Evolutionary conservation across 139 green algal genomes (phyloP).

Genomic region (Desmodesmus armatus): DNA sequence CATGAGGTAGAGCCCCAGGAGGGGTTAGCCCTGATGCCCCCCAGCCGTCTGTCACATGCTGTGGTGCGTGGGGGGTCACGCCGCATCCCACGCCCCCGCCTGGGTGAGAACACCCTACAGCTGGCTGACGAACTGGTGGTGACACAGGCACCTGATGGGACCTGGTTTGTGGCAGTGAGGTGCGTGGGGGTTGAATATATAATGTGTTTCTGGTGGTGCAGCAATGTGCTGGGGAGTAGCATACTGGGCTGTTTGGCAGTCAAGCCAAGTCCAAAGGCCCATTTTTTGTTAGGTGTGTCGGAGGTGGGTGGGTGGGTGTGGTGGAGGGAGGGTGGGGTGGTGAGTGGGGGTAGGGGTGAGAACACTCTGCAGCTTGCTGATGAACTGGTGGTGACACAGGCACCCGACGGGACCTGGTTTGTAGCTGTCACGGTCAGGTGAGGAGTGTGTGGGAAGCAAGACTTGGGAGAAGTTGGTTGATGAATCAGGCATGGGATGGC

Average conservation of each 20-base stretch:
- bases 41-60: constrained; percentile 43
- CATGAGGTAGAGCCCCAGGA: constrained; percentile 83
- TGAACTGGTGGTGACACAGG: constrained; percentile 46
- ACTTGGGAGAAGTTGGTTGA: neutral
- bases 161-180: constrained; percentile 39
- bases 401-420: constrained; percentile 22
- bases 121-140: constrained; percentile 68
- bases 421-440: constrained; percentile 31
- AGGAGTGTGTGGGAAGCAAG: too few species aligned
- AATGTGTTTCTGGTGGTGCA: neutral
- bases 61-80: constrained; percentile 62
- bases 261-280: too few species aligned
- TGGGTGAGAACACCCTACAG: constrained; percentile 86
- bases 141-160: constrained; percentile 14
- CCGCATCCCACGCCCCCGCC: constrained; percentile 66
- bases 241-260: too few species aligned
- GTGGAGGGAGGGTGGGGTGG: too few species aligned
- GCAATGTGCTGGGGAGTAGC: too few species aligned
- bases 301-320: neutral
- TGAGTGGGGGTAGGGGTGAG: too few species aligned
- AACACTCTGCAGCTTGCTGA: neutral
- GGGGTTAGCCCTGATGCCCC: constrained; percentile 20
- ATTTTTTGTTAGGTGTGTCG: too few species aligned
- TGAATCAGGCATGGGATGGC: neutral
- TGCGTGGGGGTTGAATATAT: neutral